These are phyloP conservation scores for Didymella sp. DNA, from an alignment of 2,329 filamentous ascomycete species.

Conservation along the genomic window DNA sequence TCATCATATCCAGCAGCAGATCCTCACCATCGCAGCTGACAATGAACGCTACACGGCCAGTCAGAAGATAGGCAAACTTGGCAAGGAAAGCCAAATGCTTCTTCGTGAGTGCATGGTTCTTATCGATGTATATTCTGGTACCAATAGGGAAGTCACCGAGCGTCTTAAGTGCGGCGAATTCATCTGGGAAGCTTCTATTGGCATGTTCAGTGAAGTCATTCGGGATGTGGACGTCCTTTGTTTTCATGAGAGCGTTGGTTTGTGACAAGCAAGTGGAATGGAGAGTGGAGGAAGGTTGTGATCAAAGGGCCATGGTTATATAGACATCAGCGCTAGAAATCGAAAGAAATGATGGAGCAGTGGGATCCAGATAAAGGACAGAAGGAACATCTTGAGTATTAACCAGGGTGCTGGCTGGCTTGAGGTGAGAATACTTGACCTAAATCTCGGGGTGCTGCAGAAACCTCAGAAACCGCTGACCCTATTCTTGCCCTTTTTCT, in stretches of 20 bases:
- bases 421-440: background rate
- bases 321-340: background rate
- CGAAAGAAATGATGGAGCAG: background rate
- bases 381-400: background rate
- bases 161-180: background rate
- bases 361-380: background rate
- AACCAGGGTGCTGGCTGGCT: background rate
- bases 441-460: background rate
- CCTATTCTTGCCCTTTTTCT: conserved; percentile 45
- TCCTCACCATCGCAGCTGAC: background rate
- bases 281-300: background rate
- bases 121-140: background rate
- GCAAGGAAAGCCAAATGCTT: background rate
- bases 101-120: background rate
- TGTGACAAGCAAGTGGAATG: background rate
- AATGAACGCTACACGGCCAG: background rate
- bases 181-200: background rate
- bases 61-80: background rate
- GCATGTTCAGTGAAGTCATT: background rate
- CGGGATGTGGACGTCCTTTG: background rate
- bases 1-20: background rate
- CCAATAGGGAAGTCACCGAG: background rate
- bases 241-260: background rate
- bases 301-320: background rate
- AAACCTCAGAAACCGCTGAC: conserved; percentile 40